Evolutionary conservation across 257 asterid species (phyloP), one percentile per base, ranked within the genome.

Genomic region (Leptodermis oblonga): DNA sequence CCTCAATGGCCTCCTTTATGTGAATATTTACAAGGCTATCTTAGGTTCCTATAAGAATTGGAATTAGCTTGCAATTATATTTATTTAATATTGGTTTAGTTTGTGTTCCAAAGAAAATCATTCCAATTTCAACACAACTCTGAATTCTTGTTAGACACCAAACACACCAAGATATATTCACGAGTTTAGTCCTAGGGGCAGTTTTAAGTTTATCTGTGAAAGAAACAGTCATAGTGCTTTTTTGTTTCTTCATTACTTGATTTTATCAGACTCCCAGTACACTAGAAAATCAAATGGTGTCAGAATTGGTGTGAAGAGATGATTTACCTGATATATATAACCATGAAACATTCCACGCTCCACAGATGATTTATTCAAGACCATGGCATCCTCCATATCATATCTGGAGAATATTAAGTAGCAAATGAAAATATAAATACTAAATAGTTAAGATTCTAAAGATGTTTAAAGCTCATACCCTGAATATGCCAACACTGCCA

Each of bases 381-480:
- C 85, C 97, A 94, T 94, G 59, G 99, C 99, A 59, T 94, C 97
- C 87, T 94, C 99, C 99, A 94, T 94, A 77, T 94, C 99, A 54
- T 91, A 94, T 37, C 99, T 93, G 83, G 79, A 77, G 6, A 81
- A 67, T 18, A 17, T 70, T 64, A 68, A 67, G 31, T 65, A 25
- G 41, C 77, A 64, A 72, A 78, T 7, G 75, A 74, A 34, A 62
- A 78, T 63, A 62, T 60, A 67, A 45, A 67, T 69, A 53, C 46
- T 33, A 9, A 67, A 58, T 33, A 22, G 54, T 30, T 73, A 46
- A 17, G 11, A 42, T 33, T 14, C 20, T 49, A 15, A 34, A 34
- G 23, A 73, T 56, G 61, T 31, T 43, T 33, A 49, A 36, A 26
- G 64, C 48, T 23, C 71, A 82, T 84, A 93, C 99, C 99, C 99